A percentile compares a stretch with the other conserved stretches of the same genome.
Evolutionary conservation across 2,329 filamentous ascomycete species (phyloP).

Genomic region (Botrytis porri): DNA sequence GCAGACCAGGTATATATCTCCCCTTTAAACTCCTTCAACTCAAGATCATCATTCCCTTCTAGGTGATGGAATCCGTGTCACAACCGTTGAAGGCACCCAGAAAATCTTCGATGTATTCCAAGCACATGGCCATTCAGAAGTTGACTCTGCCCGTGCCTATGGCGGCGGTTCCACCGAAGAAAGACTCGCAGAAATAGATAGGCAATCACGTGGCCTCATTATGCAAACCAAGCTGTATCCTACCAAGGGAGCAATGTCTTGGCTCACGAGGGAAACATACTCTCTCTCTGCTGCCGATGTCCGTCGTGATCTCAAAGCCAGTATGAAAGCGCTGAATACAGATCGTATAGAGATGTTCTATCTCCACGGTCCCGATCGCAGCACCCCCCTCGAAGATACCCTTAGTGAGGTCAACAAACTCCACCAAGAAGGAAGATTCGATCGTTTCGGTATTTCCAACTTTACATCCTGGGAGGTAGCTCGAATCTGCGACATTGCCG

Average conservation of each 20-base stretch:
- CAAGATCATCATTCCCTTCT: neutral
- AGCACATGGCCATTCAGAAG: slow-evolving; percentile 62
- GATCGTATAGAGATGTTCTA: slow-evolving; percentile 41
- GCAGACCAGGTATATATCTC: slow-evolving; percentile 6
- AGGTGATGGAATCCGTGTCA: neutral
- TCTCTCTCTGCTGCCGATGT: slow-evolving; percentile 50
- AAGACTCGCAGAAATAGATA: slow-evolving; percentile 56
- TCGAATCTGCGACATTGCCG: slow-evolving; percentile 37
- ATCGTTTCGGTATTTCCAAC: slow-evolving; percentile 56
- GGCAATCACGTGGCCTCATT: slow-evolving; percentile 60
- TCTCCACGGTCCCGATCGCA: slow-evolving; percentile 34
- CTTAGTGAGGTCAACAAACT: slow-evolving; percentile 37
- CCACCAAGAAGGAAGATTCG: slow-evolving; percentile 34
- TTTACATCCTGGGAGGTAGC: slow-evolving; percentile 46
- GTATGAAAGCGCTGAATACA: slow-evolving; percentile 51
- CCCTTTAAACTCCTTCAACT: neutral
- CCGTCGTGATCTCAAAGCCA: slow-evolving; percentile 49
- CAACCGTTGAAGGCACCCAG: neutral
- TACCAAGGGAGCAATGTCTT: neutral
- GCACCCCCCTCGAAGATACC: slow-evolving; percentile 34
- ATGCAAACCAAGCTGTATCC: slow-evolving; percentile 55
- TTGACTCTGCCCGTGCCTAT: slow-evolving; percentile 68
- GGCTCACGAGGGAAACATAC: neutral
- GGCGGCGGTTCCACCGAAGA: slow-evolving; percentile 62
- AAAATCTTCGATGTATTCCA: slow-evolving; percentile 63